phyloP scores from a whole-genome alignment of 352 stramenopile genomes.

The Phytophthora uliginosa region DNA sequence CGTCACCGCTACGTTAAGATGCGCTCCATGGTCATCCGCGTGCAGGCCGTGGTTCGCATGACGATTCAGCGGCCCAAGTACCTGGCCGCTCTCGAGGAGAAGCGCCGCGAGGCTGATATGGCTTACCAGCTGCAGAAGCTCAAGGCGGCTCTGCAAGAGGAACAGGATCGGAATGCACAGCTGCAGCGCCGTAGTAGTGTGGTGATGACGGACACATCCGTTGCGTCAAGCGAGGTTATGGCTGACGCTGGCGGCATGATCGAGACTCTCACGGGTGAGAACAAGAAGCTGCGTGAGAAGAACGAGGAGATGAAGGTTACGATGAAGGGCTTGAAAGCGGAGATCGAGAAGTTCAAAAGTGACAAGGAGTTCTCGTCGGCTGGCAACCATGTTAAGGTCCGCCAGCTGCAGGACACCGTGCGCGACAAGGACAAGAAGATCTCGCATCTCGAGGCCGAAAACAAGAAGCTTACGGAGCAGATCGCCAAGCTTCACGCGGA shows the following conservation, averaged over 20 bases:
- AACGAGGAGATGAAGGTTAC: conserved; percentile 79
- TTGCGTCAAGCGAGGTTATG: conserved; percentile 70
- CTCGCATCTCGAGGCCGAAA: conserved; percentile 71
- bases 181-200: conserved; percentile 70
- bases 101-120: conserved; percentile 90
- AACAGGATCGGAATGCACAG: conserved; percentile 80
- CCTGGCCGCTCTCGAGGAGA: conserved; percentile 74
- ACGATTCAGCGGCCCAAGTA: conserved; percentile 86
- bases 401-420: conserved; percentile 77
- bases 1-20: conserved; percentile 75
- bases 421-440: conserved; percentile 86
- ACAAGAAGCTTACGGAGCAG: conserved; percentile 80
- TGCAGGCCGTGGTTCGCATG: conserved; percentile 87
- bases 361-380: conserved; percentile 85
- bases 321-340: conserved; percentile 69
- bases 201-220: conserved; percentile 45
- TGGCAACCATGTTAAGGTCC: conserved; percentile 79
- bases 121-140: conserved; percentile 85
- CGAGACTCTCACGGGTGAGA: conserved; percentile 82
- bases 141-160: conserved; percentile 82
- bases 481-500: conserved; percentile 62
- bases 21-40: conserved; percentile 75
- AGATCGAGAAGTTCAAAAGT: conserved; percentile 80
- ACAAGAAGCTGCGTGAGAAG: conserved; percentile 81
- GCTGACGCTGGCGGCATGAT: conserved; percentile 88